Percentiles rank a stretch among this genome's conserved stretches.
These are phyloP conservation scores for cucumber (Cucumis sativus) DNA, from an alignment of 306 rosid genomes.

Conservation along the genomic window Cucumber_9930_V3 NC_026657.2:11034001-11034500, in stretches of 20 bases:
- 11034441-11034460: constrained; percentile 91
- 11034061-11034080: neutral
- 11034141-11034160: constrained; percentile 87
- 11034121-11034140: neutral
- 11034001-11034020: neutral
- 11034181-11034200: constrained; percentile 85
- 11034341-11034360: neutral
- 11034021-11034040: neutral
- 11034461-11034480: constrained; percentile 71
- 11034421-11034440: constrained; percentile 78
- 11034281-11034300: neutral
- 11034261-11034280: neutral
- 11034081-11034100: neutral
- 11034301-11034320: neutral
- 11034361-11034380: neutral
- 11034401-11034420: neutral
- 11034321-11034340: neutral
- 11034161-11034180: constrained; percentile 70
- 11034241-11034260: constrained; percentile 81
- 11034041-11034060: neutral
- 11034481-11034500: constrained; percentile 78
- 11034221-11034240: constrained; percentile 70
- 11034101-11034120: neutral
- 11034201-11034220: constrained; percentile 88
- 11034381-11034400: neutral